Evolutionary conservation across 768 basidiomycete species (phyloP).

Genomic region (Suillus alpinus): DNA sequence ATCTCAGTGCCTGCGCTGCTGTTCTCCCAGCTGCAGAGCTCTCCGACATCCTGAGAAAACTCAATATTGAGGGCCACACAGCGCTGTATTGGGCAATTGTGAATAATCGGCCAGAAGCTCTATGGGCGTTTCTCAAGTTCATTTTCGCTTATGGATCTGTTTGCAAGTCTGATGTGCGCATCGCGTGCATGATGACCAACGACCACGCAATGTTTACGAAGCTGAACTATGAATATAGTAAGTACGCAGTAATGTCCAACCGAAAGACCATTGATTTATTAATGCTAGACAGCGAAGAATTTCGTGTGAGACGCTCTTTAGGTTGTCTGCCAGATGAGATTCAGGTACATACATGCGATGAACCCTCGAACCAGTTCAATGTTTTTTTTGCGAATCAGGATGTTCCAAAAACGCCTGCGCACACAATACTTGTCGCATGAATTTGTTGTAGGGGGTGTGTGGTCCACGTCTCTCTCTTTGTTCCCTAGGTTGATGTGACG

Average conservation of each 20-base stretch:
- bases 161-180: not conserved
- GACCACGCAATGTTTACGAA: not conserved
- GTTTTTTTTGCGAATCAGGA: not conserved
- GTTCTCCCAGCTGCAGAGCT: not conserved
- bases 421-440: accelerated
- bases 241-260: not conserved
- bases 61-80: not conserved
- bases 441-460: conserved; percentile 20
- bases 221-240: not conserved
- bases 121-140: not conserved
- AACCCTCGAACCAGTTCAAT: not conserved
- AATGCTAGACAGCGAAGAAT: no score
- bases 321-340: not conserved
- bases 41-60: not conserved
- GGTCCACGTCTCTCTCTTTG: not conserved
- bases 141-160: not conserved
- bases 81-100: not conserved
- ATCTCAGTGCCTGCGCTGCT: not conserved
- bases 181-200: not conserved
- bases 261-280: not conserved
- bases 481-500: not conserved
- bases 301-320: not conserved
- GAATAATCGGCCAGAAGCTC: not conserved
- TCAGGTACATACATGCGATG: not conserved
- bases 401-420: not conserved